Evolutionary conservation across 345 rosid genomes (phyloP), one percentile per base, ranked within the genome.

Genomic region (Dipteronia dyeriana): DNA sequence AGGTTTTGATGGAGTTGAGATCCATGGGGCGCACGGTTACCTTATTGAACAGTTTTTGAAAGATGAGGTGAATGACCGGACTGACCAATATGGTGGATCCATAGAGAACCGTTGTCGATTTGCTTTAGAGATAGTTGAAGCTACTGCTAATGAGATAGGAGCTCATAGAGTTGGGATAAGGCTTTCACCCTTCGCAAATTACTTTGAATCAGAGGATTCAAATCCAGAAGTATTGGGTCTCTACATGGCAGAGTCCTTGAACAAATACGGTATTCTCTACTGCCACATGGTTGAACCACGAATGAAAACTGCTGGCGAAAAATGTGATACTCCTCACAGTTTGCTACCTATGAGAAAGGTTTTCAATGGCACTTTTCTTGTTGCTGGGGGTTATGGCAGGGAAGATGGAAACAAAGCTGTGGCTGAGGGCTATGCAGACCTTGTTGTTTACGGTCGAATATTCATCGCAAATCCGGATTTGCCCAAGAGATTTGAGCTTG

Each of bases 1-100:
- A 90, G 97, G 94, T 14, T 90, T 90, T 20, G 97, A 92, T 60
- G 97, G 97, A 8, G 93, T 90, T 14, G 93, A 92, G 80, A 86
- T 92, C 75, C 94, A 90, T 22, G 93, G 92, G 0, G 94, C 94
- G 72, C 78, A 92, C 68, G 94, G 94, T 38, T 89, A 82, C 82
- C 70, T 90, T 34, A 73, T 89, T 3, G 94, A 90, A 13, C 94
- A 90, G 80, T 90, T 92, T 80, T 19, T 89, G 87, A 92, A 92
- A 68, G 94, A 89, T 79, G 81, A 84, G 14, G 88, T 86, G 29
- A 92, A 92, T 20, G 94, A 92, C 61, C 72, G 97, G 5, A 90
- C 92, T 0, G 94, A 89, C 57, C 80, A 86, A 62, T 88, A 92
- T 5, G 92, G 97, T 3, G 97, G 92, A 70, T 83, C 93, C 38